phyloP scores from a whole-genome alignment of 306 rosid species.

The Myrica gale region DNA sequence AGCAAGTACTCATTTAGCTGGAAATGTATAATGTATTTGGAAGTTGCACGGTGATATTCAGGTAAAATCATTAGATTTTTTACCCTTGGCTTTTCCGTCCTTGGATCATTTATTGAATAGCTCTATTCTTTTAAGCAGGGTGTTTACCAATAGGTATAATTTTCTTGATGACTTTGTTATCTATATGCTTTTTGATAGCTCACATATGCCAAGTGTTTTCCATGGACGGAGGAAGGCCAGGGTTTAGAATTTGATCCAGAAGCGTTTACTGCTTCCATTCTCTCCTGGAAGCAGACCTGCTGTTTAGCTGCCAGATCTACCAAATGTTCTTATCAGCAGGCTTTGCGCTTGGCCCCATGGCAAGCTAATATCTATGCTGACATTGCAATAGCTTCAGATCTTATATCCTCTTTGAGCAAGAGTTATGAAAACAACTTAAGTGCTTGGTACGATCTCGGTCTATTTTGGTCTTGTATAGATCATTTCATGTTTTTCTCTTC shows the following conservation, averaged over 20 bases:
- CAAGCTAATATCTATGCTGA: constrained; percentile 79
- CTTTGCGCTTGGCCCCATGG: constrained; percentile 87
- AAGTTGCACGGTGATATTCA: constrained; percentile 82
- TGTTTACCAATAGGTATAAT: constrained; percentile 10
- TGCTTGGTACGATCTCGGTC: constrained; percentile 54
- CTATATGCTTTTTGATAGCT: constrained; percentile 48
- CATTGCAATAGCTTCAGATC: constrained; percentile 70
- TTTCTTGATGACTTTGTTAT: constrained; percentile 21
- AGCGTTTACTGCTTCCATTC: constrained; percentile 65
- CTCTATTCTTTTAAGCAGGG: not conserved
- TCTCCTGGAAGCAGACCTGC: constrained; percentile 70
- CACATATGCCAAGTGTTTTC: constrained; percentile 77
- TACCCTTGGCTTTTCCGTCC: not conserved
- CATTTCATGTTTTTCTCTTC: constrained; percentile 30
- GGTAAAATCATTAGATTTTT: constrained; percentile 37
- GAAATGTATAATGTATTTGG: constrained; percentile 75
- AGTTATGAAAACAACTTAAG: constrained; percentile 35
- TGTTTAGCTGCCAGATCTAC: constrained; percentile 61
- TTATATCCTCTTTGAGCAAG: constrained; percentile 39
- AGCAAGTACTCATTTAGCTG: constrained; percentile 50
- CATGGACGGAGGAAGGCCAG: constrained; percentile 71
- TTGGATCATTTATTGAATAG: constrained; percentile 1
- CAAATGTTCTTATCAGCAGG: constrained; percentile 74
- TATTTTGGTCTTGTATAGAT: constrained; percentile 17
- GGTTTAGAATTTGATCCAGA: constrained; percentile 53